These are phyloP conservation scores for Daldinia eschscholtzii DNA, from an alignment of 2,329 filamentous ascomycete genomes.

Conservation along the genomic window DNA sequence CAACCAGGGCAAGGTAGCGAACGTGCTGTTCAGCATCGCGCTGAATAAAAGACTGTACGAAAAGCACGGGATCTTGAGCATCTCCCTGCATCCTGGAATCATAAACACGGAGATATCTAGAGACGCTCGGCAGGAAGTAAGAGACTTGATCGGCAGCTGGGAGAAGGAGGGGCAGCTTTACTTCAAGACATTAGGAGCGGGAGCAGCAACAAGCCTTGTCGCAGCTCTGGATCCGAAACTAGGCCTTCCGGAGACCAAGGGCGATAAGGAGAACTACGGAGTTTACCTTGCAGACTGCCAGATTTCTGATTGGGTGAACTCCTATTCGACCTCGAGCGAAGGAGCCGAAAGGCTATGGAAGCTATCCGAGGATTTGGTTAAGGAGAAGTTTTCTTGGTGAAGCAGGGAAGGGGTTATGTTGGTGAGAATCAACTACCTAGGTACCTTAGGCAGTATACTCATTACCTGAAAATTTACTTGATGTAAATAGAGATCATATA, in stretches of 20 bases:
- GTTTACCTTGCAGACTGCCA: constrained; percentile 53
- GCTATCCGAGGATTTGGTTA: constrained; percentile 53
- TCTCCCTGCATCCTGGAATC: constrained; percentile 53
- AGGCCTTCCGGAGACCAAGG: constrained; percentile 41
- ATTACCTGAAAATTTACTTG: too few relatives aligned
- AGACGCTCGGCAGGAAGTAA: constrained; percentile 36
- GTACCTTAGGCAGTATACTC: too few relatives aligned
- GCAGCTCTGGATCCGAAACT: constrained; percentile 53
- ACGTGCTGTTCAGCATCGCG: constrained; percentile 52
- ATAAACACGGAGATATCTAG: constrained; percentile 53
- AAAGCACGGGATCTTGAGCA: constrained; percentile 52
- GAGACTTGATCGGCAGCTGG: constrained; percentile 33
- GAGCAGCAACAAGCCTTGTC: constrained; percentile 50
- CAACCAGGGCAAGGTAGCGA: constrained; percentile 54
- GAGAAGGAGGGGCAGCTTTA: not conserved
- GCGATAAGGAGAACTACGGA: constrained; percentile 53
- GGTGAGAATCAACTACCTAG: too few relatives aligned
- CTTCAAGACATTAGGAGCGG: constrained; percentile 41
- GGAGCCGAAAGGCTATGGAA: constrained; percentile 56
- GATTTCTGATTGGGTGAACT: constrained; percentile 47
- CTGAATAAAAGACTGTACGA: constrained; percentile 50
- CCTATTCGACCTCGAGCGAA: constrained; percentile 46
- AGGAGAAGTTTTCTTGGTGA: constrained; percentile 52
- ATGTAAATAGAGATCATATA: too few relatives aligned
- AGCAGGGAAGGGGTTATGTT: not conserved